A percentile compares a stretch with the other conserved stretches of the same genome.
These are phyloP conservation scores for Phylloporus scabripes DNA, from an alignment of 768 basidiomycete genomes.

Conservation along the genomic window DNA sequence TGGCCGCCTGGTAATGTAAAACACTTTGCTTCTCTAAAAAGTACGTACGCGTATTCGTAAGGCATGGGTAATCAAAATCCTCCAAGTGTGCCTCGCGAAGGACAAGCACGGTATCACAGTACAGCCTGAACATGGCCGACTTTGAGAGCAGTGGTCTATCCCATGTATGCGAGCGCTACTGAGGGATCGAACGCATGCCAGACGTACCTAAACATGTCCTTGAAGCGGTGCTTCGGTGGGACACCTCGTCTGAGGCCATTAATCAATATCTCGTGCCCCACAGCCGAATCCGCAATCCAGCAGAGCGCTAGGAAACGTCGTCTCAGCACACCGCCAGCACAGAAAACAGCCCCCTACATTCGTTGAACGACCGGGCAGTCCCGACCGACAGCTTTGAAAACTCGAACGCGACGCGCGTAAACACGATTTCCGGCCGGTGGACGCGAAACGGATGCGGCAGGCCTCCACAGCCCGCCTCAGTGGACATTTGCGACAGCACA, in stretches of 20 bases:
- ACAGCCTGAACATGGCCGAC: slow-evolving; percentile 48
- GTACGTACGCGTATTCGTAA: slow-evolving; percentile 37
- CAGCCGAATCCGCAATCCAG: slow-evolving; percentile 52
- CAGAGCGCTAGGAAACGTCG: slow-evolving; percentile 49
- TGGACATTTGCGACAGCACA: neutral
- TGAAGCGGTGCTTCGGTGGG: slow-evolving; percentile 61
- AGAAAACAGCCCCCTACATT: slow-evolving; percentile 43
- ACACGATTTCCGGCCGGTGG: slow-evolving; percentile 46
- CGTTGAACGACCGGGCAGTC: slow-evolving; percentile 51
- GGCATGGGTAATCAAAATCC: slow-evolving; percentile 9
- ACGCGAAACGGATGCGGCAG: slow-evolving; percentile 47
- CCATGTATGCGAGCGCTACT: neutral
- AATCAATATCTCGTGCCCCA: slow-evolving; percentile 59
- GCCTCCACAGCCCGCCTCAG: slow-evolving; percentile 26
- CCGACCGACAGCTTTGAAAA: slow-evolving; percentile 45
- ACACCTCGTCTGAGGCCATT: slow-evolving; percentile 79
- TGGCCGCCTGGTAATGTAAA: slow-evolving; percentile 47
- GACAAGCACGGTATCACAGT: slow-evolving; percentile 22
- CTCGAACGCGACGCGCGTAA: slow-evolving; percentile 55
- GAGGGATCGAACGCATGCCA: neutral
- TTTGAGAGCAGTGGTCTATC: slow-evolving; percentile 50
- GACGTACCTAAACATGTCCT: slow-evolving; percentile 56
- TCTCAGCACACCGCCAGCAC: neutral
- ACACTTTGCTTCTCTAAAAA: slow-evolving; percentile 38
- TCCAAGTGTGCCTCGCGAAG: slow-evolving; percentile 6